Evolutionary conservation across 2,329 filamentous ascomycete genomes (phyloP).

Genomic region (Diaporthe citriasiana): DNA sequence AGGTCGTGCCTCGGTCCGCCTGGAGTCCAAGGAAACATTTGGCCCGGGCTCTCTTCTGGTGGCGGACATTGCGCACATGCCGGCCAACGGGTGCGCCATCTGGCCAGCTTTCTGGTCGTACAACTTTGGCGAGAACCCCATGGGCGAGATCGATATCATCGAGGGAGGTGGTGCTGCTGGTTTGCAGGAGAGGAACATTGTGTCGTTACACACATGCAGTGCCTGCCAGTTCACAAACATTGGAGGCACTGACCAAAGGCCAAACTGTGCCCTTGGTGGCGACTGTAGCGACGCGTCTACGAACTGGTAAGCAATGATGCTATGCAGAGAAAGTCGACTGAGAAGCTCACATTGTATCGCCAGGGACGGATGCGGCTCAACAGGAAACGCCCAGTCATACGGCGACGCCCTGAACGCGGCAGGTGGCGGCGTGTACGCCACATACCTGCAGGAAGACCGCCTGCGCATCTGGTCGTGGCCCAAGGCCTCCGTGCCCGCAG

Average conservation of each 20-base stretch:
- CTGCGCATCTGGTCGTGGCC: slow-evolving; percentile 64
- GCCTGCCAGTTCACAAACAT: slow-evolving; percentile 57
- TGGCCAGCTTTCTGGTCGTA: slow-evolving; percentile 62
- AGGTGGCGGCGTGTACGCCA: slow-evolving; percentile 59
- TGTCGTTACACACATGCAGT: slow-evolving; percentile 63
- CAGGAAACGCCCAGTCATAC: slow-evolving; percentile 48
- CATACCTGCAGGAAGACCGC: slow-evolving; percentile 55
- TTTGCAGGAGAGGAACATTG: slow-evolving; percentile 58
- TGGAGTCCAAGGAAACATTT: slow-evolving; percentile 61
- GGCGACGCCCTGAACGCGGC: slow-evolving; percentile 65
- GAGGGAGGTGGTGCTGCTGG: slow-evolving; percentile 54
- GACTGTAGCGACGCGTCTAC: slow-evolving; percentile 40
- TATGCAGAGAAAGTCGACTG: neutral
- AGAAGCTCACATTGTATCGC: neutral
- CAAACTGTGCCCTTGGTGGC: slow-evolving; percentile 44
- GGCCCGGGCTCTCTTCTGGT: slow-evolving; percentile 60
- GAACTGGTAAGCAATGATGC: slow-evolving; percentile 40
- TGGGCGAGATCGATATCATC: slow-evolving; percentile 68
- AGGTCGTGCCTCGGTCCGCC: slow-evolving; percentile 58
- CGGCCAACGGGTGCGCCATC: slow-evolving; percentile 60
- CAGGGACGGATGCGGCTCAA: slow-evolving; percentile 46
- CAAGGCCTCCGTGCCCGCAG: slow-evolving; percentile 54
- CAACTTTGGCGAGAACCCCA: slow-evolving; percentile 59
- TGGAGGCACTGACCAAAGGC: slow-evolving; percentile 42
- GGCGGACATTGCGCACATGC: slow-evolving; percentile 64